These are phyloP conservation scores for Gremmenia infestans DNA, from an alignment of 2,329 filamentous ascomycete species.

Conservation along the genomic window DNA sequence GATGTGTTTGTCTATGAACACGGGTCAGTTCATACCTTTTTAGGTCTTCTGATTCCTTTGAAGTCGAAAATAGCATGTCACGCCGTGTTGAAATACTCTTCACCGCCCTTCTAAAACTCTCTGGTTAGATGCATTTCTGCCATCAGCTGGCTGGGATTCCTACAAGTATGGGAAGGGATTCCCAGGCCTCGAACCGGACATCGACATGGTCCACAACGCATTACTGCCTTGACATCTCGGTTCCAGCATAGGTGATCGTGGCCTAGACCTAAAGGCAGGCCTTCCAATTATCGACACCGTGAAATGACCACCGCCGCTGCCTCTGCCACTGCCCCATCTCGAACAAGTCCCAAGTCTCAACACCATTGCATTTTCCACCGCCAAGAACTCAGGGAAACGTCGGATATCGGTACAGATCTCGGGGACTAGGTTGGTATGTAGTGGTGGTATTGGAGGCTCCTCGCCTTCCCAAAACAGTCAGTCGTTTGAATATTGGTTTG, in stretches of 20 bases:
- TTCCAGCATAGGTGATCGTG: not conserved
- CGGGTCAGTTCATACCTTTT: not conserved
- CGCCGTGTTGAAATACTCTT: not conserved
- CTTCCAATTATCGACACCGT: not conserved
- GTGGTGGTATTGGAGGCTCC: not conserved
- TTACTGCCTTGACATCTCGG: not conserved
- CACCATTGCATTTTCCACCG: not conserved
- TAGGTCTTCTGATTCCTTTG: not conserved
- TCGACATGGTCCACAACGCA: not conserved
- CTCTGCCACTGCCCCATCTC: not conserved
- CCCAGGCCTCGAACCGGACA: not conserved
- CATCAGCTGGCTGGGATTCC: not conserved
- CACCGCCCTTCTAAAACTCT: not conserved
- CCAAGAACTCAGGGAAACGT: not conserved
- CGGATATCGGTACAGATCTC: not conserved
- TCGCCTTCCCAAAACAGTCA: no score
- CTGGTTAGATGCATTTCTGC: not conserved
- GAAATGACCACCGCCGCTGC: not conserved
- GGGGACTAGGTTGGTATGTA: no score
- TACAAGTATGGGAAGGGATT: not conserved
- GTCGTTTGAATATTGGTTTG: no score
- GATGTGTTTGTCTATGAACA: not conserved
- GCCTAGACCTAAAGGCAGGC: not conserved
- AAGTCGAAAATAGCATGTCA: conserved; percentile 5
- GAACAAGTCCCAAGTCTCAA: not conserved